phyloP scores from a whole-genome alignment of 805 yeast genomes.

The Candida nanaspora region DNA sequence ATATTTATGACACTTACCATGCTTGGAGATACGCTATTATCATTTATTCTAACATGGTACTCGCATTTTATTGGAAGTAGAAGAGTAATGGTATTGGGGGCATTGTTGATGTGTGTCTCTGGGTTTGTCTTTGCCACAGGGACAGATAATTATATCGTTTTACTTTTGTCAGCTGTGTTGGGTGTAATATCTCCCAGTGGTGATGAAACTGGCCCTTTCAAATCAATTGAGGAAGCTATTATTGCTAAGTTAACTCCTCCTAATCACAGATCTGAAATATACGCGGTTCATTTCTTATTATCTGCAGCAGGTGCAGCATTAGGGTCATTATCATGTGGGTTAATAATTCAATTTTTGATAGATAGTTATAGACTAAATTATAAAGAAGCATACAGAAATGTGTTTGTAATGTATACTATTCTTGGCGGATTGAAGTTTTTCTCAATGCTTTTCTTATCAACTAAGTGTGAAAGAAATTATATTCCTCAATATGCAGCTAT shows the following conservation, averaged over 20 bases:
- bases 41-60: constrained; percentile 68
- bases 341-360: constrained; percentile 40
- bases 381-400: constrained; percentile 43
- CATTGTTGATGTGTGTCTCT: constrained; percentile 59
- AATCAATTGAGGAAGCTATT: constrained; percentile 77
- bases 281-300: constrained; percentile 65
- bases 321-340: constrained; percentile 64
- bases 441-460: constrained; percentile 43
- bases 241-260: constrained; percentile 72
- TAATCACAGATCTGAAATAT: constrained; percentile 59
- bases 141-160: constrained; percentile 42
- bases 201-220: constrained; percentile 87
- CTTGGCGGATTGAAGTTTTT: constrained; percentile 47
- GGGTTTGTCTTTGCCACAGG: constrained; percentile 57
- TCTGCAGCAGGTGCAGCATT: constrained; percentile 68
- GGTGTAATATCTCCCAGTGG: constrained; percentile 90
- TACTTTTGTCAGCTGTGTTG: constrained; percentile 64
- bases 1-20: constrained; percentile 76
- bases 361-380: constrained; percentile 23
- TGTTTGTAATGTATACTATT: constrained; percentile 49
- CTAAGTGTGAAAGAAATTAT: constrained; percentile 40
- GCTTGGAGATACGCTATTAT: constrained; percentile 69
- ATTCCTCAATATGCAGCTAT: constrained; percentile 14
- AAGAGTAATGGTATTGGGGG: constrained; percentile 53
- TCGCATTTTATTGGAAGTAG: constrained; percentile 70